These are phyloP conservation scores for Platanthera zijinensis DNA, from an alignment of 106 monocot species.

Conservation along the genomic window DNA sequence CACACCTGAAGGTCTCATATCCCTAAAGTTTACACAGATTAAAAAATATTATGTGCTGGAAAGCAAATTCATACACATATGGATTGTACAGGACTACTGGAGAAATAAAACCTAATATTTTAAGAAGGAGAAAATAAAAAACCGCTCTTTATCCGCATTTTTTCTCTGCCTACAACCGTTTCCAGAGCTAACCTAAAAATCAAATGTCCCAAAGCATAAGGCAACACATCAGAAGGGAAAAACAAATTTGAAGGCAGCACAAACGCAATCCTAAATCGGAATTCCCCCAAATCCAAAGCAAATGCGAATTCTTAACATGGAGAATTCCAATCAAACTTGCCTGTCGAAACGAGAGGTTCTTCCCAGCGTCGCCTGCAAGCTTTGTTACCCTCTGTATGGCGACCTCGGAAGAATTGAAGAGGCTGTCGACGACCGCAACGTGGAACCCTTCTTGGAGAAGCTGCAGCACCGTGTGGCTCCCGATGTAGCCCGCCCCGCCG, in stretches of 20 bases:
- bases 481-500: slow-evolving; percentile 32
- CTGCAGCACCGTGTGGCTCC: slow-evolving; percentile 43
- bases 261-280: neutral
- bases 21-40: neutral
- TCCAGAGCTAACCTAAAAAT: too few species aligned
- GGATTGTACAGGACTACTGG: neutral
- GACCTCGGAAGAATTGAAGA: slow-evolving; percentile 55
- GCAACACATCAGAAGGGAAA: neutral
- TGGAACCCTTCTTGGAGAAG: slow-evolving; percentile 36
- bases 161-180: too few species aligned
- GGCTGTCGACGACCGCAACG: slow-evolving; percentile 50
- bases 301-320: neutral
- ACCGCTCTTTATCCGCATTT: too few species aligned
- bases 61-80: neutral
- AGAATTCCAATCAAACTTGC: slow-evolving; percentile 10
- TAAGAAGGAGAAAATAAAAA: too few species aligned
- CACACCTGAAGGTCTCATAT: neutral
- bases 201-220: neutral
- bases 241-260: neutral
- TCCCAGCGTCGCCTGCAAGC: slow-evolving; percentile 45
- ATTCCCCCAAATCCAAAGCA: neutral
- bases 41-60: neutral
- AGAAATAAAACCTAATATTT: neutral
- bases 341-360: slow-evolving; percentile 49
- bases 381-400: slow-evolving; percentile 39